A percentile compares a stretch with the other conserved stretches of the same genome.
Evolutionary conservation across 768 basidiomycete genomes (phyloP).

Genomic region (Phaeolepiota aurea): DNA sequence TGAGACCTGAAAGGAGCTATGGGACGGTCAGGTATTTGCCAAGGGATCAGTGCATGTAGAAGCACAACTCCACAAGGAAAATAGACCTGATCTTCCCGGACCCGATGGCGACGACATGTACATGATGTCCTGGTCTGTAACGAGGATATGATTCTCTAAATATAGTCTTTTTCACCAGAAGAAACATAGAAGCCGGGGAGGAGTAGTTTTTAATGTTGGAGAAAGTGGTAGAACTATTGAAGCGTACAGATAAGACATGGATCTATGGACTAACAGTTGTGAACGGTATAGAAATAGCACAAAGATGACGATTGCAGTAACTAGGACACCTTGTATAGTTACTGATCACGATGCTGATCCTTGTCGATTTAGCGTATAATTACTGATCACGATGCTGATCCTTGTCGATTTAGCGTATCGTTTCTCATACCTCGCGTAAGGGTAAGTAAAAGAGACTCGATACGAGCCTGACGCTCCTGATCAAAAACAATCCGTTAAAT

Average conservation of each 20-base stretch:
- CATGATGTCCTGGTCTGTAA: conserved; percentile 12
- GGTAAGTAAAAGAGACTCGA: conserved; percentile 62
- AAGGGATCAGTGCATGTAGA: conserved; percentile 17
- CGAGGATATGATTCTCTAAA: conserved; percentile 7
- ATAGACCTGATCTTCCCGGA: conserved; percentile 1
- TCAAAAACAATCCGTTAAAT: conserved; percentile 1
- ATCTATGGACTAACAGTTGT: too few relatives aligned
- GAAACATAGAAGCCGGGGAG: too few relatives aligned
- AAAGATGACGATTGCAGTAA: too few relatives aligned
- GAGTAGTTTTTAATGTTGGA: too few relatives aligned
- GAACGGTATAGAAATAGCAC: too few relatives aligned
- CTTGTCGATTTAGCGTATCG: conserved; percentile 16
- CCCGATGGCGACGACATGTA: conserved; percentile 1
- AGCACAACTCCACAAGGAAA: conserved; percentile 9
- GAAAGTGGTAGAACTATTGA: too few relatives aligned
- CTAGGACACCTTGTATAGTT: background rate
- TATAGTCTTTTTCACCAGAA: too few relatives aligned
- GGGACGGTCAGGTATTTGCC: conserved; percentile 25
- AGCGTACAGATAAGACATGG: too few relatives aligned
- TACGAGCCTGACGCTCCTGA: conserved; percentile 69
- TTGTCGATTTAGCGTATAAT: conserved; percentile 1
- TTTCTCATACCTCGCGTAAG: conserved; percentile 62
- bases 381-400: conserved; percentile 1
- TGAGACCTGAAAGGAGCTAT: conserved; percentile 24
- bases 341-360: conserved; percentile 1